A percentile compares a stretch with the other conserved stretches of the same genome.
Evolutionary conservation across 768 basidiomycete species (phyloP).

Genomic region (Amanita pseudoporphyria): DNA sequence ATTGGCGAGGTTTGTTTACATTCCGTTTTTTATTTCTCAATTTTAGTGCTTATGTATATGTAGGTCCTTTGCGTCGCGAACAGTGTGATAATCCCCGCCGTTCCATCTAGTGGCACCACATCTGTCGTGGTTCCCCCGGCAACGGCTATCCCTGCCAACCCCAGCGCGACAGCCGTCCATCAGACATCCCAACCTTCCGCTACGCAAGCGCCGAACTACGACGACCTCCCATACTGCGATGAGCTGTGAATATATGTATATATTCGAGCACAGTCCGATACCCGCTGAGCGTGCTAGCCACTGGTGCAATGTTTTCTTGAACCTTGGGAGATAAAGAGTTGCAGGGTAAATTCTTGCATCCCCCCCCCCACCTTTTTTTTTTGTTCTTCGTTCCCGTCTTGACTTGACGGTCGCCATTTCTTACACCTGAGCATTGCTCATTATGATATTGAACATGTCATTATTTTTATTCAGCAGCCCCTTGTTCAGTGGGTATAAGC

Average conservation of each 20-base stretch:
- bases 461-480: background rate
- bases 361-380: constrained; percentile 1
- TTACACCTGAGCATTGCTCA: background rate
- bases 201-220: background rate
- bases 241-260: background rate
- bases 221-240: constrained; percentile 4
- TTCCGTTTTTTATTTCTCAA: background rate
- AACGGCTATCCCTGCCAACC: constrained; percentile 18
- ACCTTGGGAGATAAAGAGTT: background rate
- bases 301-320: background rate
- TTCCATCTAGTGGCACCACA: constrained; percentile 18
- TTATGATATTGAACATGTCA: background rate
- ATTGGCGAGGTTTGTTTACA: constrained; percentile 57
- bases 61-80: constrained; percentile 47
- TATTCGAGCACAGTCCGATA: too few species aligned
- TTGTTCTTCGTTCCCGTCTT: background rate
- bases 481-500: background rate
- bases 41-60: too few species aligned
- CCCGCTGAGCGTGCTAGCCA: background rate
- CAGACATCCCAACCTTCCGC: background rate
- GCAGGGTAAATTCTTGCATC: background rate
- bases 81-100: constrained; percentile 33
- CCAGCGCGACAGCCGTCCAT: constrained; percentile 11
- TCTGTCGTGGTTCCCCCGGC: constrained; percentile 22
- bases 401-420: too few species aligned